Evolutionary conservation across 805 yeast species (phyloP).

Genomic region (Priceomyces haplophilus): DNA sequence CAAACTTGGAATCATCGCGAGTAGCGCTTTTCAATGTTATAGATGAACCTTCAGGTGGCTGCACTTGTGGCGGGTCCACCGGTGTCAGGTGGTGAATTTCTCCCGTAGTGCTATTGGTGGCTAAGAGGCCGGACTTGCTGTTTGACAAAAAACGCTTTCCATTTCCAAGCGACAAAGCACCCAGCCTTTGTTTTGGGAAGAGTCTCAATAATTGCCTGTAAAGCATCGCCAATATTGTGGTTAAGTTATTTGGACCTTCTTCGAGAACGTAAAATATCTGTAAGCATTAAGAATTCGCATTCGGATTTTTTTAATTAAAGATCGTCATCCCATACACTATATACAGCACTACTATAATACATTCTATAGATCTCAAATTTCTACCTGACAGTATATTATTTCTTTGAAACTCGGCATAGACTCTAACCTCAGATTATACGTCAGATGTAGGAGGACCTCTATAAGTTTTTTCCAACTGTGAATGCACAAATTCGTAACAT

Average conservation of each 20-base stretch:
- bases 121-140: slow-evolving; percentile 3
- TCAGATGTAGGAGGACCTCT: neutral
- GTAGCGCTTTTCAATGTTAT: slow-evolving; percentile 42
- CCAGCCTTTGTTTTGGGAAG: slow-evolving; percentile 4
- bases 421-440: neutral
- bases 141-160: slow-evolving; percentile 9
- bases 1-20: slow-evolving; percentile 48
- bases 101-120: slow-evolving; percentile 9
- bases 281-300: no score
- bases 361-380: no score
- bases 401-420: no score
- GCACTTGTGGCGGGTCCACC: slow-evolving; percentile 13
- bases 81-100: slow-evolving; percentile 20
- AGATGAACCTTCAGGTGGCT: slow-evolving; percentile 49
- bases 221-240: slow-evolving; percentile 2
- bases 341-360: neutral
- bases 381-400: no score
- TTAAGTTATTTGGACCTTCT: neutral
- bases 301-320: neutral
- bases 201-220: slow-evolving; percentile 7
- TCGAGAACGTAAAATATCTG: neutral
- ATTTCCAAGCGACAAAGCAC: slow-evolving; percentile 4
- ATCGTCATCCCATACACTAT: slow-evolving; percentile 2
- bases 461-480: slow-evolving; percentile 18
- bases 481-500: slow-evolving; percentile 72